Evolutionary conservation across 2,329 filamentous ascomycete species (phyloP), one percentile per base, ranked within the genome.

Genomic region (Trichoderma koningii): DNA sequence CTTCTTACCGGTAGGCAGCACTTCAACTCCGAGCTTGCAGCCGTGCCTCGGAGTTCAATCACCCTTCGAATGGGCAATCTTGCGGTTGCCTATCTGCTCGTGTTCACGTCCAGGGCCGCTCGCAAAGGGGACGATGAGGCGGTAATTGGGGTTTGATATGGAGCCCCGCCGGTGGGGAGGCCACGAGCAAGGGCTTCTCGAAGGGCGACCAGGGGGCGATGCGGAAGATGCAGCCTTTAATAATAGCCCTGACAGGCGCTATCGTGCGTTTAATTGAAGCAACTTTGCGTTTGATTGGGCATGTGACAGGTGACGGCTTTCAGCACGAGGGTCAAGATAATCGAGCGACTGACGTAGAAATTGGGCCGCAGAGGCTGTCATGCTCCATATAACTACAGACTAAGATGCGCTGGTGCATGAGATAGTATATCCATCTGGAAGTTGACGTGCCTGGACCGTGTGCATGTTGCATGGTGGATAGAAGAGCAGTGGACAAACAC

Each of bases 111-210:
- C 19, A 23, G 34, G 53, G 21, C 15, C 15, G 48, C 17, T 26
- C 19, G 50, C 30, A 53, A 65, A 55, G 38, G 44, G 50, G 38
- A 61, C 9, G 50, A 63, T 55, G 60, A 55, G 60, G 60, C 44
- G 26, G 60, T 63, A 59, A 52, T 53, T 64, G 55, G 45, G 45
- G 47, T 51, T 57, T 42, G 45, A 64, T 52, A 30, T 45, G 53
- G 52, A 47, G 21, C 62, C 60, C 62, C 53, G 44, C 62, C 21
- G 52, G 53, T 56, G 61, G 34, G 34, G 52, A 55, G 52, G 41
- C 57, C 3, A 48, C 19, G n/a, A 28, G 23, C 48, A 52, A 51
- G 47, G 59, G 59, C 30, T 30, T 53, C 34, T 53, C 12, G 59
- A 45, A 62, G 44, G 44, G 30, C 47, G 38, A 61, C 12, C 38